Conservation (phyloP, 1,139 yeast species). For the Lodderomyces pseudojiufengensis region DNA sequence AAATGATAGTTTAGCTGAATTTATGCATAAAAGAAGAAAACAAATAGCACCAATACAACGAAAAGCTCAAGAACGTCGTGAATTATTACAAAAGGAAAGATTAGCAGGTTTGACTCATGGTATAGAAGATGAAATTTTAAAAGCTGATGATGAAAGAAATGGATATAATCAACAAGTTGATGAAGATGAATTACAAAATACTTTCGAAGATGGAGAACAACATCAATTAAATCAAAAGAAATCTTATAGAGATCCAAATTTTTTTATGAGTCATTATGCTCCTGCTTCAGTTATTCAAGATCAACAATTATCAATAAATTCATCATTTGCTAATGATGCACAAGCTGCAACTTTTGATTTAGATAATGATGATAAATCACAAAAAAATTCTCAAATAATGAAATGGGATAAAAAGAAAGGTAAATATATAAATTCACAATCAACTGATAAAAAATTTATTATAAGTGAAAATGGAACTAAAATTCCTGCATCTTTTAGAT, state of each 20-base stretch:
- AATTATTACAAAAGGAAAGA: slow-evolving; percentile 69
- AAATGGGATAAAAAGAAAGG: slow-evolving; percentile 95
- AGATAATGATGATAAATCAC: slow-evolving; percentile 70
- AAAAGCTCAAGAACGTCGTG: slow-evolving; percentile 68
- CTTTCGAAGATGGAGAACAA: slow-evolving; percentile 64
- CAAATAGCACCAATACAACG: slow-evolving; percentile 88
- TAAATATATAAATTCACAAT: slow-evolving; percentile 77
- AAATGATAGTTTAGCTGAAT: slow-evolving; percentile 69
- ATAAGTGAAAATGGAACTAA: slow-evolving; percentile 93
- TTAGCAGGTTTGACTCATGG: slow-evolving; percentile 71
- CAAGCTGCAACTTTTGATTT: slow-evolving; percentile 82
- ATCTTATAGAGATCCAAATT: slow-evolving; percentile 73
- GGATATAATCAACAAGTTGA: slow-evolving; percentile 41
- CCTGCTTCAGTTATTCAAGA: slow-evolving; percentile 80
- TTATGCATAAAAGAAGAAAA: slow-evolving; percentile 82
- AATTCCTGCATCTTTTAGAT: slow-evolving; percentile 87
- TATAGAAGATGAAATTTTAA: slow-evolving; percentile 67
- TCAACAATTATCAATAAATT: slow-evolving; percentile 60
- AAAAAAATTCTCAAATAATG: slow-evolving; percentile 66
- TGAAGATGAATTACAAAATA: slow-evolving; percentile 49
- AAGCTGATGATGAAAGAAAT: slow-evolving; percentile 45
- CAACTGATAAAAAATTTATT: slow-evolving; percentile 80
- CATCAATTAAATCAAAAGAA: slow-evolving; percentile 28
- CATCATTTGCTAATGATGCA: slow-evolving; percentile 83
- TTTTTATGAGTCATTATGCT: slow-evolving; percentile 87